These are phyloP conservation scores for Aulographum hederae DNA, from an alignment of 2,329 filamentous ascomycete genomes.

Conservation along the genomic window DNA sequence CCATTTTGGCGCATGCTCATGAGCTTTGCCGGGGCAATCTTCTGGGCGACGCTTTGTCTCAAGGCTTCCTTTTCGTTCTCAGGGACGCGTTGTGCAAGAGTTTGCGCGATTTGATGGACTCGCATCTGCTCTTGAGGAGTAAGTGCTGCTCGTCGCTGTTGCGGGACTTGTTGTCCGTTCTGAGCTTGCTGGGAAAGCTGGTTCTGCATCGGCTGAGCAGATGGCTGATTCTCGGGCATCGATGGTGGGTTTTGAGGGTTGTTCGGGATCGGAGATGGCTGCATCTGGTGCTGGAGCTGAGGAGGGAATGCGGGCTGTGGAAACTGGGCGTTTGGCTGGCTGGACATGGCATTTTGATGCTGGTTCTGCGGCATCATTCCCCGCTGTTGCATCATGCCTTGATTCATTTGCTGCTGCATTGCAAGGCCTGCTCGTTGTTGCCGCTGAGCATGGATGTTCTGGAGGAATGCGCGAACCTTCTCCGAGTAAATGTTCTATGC, in stretches of 20 bases:
- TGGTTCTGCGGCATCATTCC: slow-evolving; percentile 13
- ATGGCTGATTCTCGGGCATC: slow-evolving; percentile 6
- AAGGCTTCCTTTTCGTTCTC: background rate
- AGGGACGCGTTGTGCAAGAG: background rate
- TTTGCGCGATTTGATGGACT: slow-evolving; percentile 4
- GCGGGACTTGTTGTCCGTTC: slow-evolving; percentile 5
- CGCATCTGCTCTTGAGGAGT: background rate
- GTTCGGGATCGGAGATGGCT: slow-evolving; percentile 25
- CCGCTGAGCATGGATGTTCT: no score
- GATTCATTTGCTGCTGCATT: background rate
- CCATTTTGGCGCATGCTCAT: slow-evolving; percentile 17
- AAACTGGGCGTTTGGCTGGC: background rate
- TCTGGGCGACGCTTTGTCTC: background rate
- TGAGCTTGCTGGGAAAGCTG: slow-evolving; percentile 12
- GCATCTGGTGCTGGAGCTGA: slow-evolving; percentile 31
- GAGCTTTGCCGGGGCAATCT: slow-evolving; percentile 3
- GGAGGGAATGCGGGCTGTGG: slow-evolving; percentile 21
- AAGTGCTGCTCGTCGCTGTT: slow-evolving; percentile 14
- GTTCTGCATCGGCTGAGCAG: slow-evolving; percentile 7
- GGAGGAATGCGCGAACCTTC: background rate
- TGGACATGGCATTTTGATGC: slow-evolving; percentile 20
- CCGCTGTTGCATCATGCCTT: background rate
- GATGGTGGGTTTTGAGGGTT: slow-evolving; percentile 5
- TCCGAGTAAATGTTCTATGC: background rate
- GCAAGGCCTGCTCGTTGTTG: background rate